Evolutionary conservation across 2,329 filamentous ascomycete species (phyloP).

Genomic region (Pyricularia grisea): DNA sequence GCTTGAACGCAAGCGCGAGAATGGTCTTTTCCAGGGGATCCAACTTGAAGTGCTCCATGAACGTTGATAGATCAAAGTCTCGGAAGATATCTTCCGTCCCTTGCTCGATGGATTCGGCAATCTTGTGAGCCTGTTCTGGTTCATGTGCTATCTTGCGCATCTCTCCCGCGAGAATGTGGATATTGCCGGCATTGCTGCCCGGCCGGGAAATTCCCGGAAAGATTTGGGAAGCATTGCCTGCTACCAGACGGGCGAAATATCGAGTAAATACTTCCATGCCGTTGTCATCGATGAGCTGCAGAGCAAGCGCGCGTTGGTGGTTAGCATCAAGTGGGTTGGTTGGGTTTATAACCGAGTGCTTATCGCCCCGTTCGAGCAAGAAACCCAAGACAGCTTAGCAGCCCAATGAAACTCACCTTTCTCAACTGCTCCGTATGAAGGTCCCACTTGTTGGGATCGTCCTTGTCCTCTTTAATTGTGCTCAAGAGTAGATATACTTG

Average conservation of each 20-base stretch:
- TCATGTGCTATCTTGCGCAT: constrained; percentile 79
- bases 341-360: not conserved
- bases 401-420: constrained; percentile 52
- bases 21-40: constrained; percentile 83
- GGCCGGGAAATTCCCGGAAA: constrained; percentile 71
- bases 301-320: not conserved
- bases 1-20: constrained; percentile 80
- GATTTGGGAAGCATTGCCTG: constrained; percentile 83
- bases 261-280: constrained; percentile 98
- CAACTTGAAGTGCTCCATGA: constrained; percentile 92
- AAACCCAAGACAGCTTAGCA: constrained; percentile 3
- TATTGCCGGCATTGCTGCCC: constrained; percentile 69
- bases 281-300: constrained; percentile 87
- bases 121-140: constrained; percentile 74
- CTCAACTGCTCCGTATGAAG: constrained; percentile 82
- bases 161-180: constrained; percentile 72
- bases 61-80: constrained; percentile 91
- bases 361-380: constrained; percentile 3
- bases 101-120: constrained; percentile 86
- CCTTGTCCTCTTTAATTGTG: constrained; percentile 91
- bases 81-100: constrained; percentile 89
- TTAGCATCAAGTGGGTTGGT: constrained; percentile 5
- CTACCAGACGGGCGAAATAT: constrained; percentile 88
- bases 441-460: constrained; percentile 79
- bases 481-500: constrained; percentile 92